Base-by-base conservation (phyloP, 2,329 filamentous ascomycete genomes). In the Trichocomaceae sp. region DNA sequence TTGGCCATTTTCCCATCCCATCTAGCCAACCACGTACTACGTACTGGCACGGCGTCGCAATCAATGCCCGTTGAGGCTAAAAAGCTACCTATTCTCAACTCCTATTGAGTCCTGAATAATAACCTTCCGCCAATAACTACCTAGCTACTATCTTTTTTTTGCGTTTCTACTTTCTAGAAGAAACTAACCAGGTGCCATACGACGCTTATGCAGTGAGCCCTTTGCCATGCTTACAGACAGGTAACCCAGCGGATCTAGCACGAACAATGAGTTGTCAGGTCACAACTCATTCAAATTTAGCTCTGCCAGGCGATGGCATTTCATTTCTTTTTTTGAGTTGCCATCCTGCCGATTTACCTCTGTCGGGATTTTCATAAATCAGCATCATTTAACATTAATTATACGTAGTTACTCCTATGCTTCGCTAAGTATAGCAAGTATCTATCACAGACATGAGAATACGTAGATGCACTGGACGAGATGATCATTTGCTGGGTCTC, bases 91-190 rank as follows among this genome's bases (percentile, higher is more conserved):
- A 35, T 35, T 8, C 10, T 35, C 31, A 35, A 8, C 31, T 35
- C 31, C 12, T 35, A 35, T 35, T 35, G 31, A 35, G 22, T 41
- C 42, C 49, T 51, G 17, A 51, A 31, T 51, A 29, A 37, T 5
- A 22, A 44, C 37, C 23, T 20, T 15, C 6, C 29, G 23, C 48
- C 48, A 50, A 42, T 42, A 31, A 6, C 39, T 19, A 20, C 17
- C 15, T 19, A 9, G 15, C 37, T 41, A 19, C 3, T 9, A 8
- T 29, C 26, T 29, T 12, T 19, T 22, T n/a, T 37, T 20, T 46
- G 23, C 31, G 12, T 35, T 52, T 52, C 50, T 52, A 52, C 2
- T 35, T 52, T 52, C 50, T 52, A 52, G 50, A 52, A 52, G 50
- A 41, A 44, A 35, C 50, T 41, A 52, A 52, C 50, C 19, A 17